These are phyloP conservation scores for Malus hybrid DNA, from an alignment of 331 rosid species.

Conservation along the genomic window DNA sequence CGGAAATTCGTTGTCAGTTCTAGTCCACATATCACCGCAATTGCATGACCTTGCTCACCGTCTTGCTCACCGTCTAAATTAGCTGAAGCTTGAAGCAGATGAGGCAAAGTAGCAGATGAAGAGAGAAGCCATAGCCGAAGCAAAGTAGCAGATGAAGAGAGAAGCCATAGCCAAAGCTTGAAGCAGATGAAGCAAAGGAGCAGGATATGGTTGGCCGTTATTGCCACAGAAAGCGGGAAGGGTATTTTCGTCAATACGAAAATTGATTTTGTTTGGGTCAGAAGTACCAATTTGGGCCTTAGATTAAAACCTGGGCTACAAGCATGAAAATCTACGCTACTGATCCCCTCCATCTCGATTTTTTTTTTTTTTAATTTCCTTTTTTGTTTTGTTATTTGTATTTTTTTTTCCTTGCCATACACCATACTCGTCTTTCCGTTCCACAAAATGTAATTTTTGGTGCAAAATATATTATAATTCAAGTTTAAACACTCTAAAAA, in stretches of 20 bases:
- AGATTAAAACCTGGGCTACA: not conserved
- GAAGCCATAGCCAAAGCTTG: conserved; percentile 59
- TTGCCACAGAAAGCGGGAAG: conserved; percentile 9
- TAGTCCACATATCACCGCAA: conserved; percentile 47
- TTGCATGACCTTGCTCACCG: conserved; percentile 73
- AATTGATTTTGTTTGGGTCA: too few species aligned
- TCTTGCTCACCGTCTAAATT: conserved; percentile 47
- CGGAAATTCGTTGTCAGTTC: conserved; percentile 52
- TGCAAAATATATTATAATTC: too few species aligned
- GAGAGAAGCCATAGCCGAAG: conserved; percentile 59
- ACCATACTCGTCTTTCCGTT: too few species aligned
- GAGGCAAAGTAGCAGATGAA: not conserved
- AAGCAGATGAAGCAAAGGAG: not conserved
- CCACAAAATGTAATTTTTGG: too few species aligned
- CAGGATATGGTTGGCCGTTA: conserved; percentile 2
- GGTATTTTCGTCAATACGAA: not conserved
- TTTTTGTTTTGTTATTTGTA: not conserved
- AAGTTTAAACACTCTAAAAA: too few species aligned
- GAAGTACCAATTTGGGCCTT: not conserved
- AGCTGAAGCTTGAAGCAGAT: conserved; percentile 1
- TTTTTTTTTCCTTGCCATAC: not conserved
- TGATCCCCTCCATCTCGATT: not conserved
- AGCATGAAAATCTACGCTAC: not conserved
- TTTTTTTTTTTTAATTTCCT: too few species aligned
- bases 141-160: conserved; percentile 7